Conservation (phyloP, 805 yeast genomes). For the Candida andamanensis region DNA sequence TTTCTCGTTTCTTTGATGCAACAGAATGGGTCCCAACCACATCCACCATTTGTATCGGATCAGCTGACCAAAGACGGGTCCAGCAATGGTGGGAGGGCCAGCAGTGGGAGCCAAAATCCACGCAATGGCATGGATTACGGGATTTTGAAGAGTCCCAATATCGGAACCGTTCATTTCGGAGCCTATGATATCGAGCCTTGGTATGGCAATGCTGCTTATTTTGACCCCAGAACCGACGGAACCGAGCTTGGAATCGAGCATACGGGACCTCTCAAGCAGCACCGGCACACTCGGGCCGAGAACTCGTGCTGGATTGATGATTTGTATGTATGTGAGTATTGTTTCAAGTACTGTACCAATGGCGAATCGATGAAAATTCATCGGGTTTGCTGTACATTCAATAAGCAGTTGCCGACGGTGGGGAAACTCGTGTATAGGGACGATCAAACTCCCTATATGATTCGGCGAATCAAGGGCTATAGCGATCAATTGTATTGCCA, state of each 20-base stretch:
- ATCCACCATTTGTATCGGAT: too few species aligned
- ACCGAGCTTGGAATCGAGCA: background rate
- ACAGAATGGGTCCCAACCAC: background rate
- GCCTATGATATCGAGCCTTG: conserved; percentile 67
- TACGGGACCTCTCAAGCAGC: background rate
- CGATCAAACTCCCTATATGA: conserved; percentile 38
- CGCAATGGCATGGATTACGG: conserved; percentile 46
- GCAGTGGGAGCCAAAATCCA: background rate
- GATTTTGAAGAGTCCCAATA: conserved; percentile 56
- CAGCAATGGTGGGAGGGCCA: too few species aligned
- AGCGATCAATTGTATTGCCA: conserved; percentile 69
- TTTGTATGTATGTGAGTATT: conserved; percentile 69
- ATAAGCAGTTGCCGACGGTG: conserved; percentile 34
- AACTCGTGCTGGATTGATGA: conserved; percentile 68
- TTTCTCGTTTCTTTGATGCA: too few species aligned
- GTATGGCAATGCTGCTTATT: conserved; percentile 84
- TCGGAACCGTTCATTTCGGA: conserved; percentile 64
- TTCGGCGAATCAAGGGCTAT: conserved; percentile 65
- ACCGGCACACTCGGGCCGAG: too few species aligned
- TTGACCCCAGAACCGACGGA: conserved; percentile 19
- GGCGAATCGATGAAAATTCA: conserved; percentile 48
- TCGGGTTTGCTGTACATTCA: conserved; percentile 33
- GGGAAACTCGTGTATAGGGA: conserved; percentile 72
- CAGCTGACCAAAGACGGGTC: too few species aligned
- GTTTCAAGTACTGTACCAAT: conserved; percentile 73